Evolutionary conservation across 2,329 filamentous ascomycete genomes (phyloP).

Genomic region (Pezicula radicicola): DNA sequence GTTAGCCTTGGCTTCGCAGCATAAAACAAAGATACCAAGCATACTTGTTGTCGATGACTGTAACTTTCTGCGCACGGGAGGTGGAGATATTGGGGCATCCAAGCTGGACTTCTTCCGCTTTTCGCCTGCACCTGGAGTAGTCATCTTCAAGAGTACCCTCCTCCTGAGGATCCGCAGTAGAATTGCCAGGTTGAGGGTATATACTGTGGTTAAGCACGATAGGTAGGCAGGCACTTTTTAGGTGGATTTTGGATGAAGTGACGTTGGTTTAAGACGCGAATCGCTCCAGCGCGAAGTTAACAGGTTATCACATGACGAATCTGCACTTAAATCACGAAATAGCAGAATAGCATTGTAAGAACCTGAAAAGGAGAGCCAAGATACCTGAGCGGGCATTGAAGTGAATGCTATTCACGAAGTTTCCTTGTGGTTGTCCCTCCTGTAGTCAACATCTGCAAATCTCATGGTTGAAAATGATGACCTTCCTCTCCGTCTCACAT

Average conservation of each 20-base stretch:
- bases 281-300: not conserved
- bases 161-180: not conserved
- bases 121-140: slow-evolving; percentile 8
- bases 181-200: not conserved
- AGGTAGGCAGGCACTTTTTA: no score
- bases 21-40: not conserved
- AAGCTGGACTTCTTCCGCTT: slow-evolving; percentile 23
- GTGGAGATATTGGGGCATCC: slow-evolving; percentile 25
- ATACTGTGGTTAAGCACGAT: not conserved
- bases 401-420: no score
- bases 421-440: no score
- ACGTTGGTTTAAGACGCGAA: not conserved
- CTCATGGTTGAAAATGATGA: not conserved
- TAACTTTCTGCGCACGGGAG: slow-evolving; percentile 29
- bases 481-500: slow-evolving; percentile 7
- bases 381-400: no score
- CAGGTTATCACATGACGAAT: not conserved
- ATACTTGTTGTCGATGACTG: slow-evolving; percentile 31
- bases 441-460: not conserved
- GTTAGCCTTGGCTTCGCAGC: slow-evolving; percentile 9
- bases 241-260: not conserved
- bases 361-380: no score
- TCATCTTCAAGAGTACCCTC: slow-evolving; percentile 14
- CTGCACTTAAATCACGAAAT: not conserved
- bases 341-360: not conserved